Conservation (phyloP, 1,284 basidiomycete genomes). For the Ganoderma lucidum region DNA sequence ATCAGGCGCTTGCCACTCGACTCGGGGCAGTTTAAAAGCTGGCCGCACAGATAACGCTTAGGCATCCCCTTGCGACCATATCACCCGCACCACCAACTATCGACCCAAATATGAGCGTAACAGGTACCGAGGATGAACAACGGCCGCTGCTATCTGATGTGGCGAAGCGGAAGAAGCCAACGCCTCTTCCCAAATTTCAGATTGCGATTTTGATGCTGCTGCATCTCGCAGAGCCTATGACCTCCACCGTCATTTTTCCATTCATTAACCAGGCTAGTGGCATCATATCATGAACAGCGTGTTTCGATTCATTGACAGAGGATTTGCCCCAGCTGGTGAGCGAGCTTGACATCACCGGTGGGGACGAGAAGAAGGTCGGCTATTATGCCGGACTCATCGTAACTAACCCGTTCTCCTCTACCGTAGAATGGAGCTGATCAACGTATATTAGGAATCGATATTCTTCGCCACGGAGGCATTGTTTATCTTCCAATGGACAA, state of each 20-base stretch:
- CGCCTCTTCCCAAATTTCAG: constrained; percentile 64
- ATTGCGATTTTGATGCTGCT: constrained; percentile 56
- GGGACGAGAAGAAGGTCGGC: constrained; percentile 63
- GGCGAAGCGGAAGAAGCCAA: constrained; percentile 32
- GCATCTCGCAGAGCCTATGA: constrained; percentile 61
- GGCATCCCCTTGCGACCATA: neutral
- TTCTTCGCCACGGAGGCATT: constrained; percentile 64
- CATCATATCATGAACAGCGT: neutral
- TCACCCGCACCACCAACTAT: neutral
- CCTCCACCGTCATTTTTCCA: constrained; percentile 61
- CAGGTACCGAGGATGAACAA: neutral
- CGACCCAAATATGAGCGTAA: neutral
- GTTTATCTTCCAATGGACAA: constrained; percentile 67
- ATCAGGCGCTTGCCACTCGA: neutral
- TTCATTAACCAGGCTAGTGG: constrained; percentile 63
- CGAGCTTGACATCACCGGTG: constrained; percentile 55
- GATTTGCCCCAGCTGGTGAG: constrained; percentile 53
- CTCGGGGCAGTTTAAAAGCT: neutral
- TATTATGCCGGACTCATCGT: constrained; percentile 73
- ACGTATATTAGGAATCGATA: constrained; percentile 52
- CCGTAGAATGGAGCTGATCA: neutral
- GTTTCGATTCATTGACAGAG: neutral
- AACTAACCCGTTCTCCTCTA: constrained; percentile 17
- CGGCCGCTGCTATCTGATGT: neutral
- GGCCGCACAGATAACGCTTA: neutral